Evolutionary conservation across 768 basidiomycete species (phyloP).

Genomic region (Leccinum barrowsii): DNA sequence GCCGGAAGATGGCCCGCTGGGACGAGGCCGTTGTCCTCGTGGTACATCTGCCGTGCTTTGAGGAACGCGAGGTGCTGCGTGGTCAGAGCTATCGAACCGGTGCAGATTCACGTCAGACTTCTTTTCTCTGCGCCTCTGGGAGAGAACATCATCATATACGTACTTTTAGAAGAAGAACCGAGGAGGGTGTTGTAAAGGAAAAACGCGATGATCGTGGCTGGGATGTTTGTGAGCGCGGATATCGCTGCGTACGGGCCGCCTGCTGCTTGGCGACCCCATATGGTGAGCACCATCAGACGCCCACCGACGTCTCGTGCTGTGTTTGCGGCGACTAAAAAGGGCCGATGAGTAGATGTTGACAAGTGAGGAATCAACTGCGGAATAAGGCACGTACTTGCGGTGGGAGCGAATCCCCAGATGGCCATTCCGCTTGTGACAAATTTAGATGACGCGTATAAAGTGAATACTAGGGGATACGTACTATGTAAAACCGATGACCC

Average conservation of each 20-base stretch:
- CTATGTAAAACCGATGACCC: conserved; percentile 58
- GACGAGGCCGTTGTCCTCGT: conserved; percentile 24
- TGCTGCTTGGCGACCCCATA: conserved; percentile 52
- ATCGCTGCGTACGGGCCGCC: conserved; percentile 61
- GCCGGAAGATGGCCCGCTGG: conserved; percentile 19
- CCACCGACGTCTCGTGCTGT: conserved; percentile 67
- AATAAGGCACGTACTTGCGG: conserved; percentile 36
- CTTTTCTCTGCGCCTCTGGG: not conserved
- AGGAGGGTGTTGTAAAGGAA: conserved; percentile 56
- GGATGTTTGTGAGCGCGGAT: conserved; percentile 62
- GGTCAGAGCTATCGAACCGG: conserved; percentile 19
- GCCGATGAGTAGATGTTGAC: not conserved
- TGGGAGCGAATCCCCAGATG: conserved; percentile 59
- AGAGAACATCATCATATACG: conserved; percentile 17
- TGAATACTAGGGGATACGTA: conserved; percentile 29
- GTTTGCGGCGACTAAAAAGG: conserved; percentile 52
- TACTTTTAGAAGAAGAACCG: conserved; percentile 56
- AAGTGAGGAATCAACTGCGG: not conserved
- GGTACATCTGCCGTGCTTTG: conserved; percentile 20
- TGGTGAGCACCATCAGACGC: conserved; percentile 55
- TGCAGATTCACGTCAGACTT: conserved; percentile 7
- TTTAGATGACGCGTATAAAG: not conserved
- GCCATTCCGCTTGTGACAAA: conserved; percentile 41
- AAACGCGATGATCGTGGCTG: conserved; percentile 54
- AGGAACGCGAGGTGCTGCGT: conserved; percentile 22